These are phyloP conservation scores for Dioscorea zingiberensis DNA, from an alignment of 106 monocot species.

Conservation along the genomic window DNA sequence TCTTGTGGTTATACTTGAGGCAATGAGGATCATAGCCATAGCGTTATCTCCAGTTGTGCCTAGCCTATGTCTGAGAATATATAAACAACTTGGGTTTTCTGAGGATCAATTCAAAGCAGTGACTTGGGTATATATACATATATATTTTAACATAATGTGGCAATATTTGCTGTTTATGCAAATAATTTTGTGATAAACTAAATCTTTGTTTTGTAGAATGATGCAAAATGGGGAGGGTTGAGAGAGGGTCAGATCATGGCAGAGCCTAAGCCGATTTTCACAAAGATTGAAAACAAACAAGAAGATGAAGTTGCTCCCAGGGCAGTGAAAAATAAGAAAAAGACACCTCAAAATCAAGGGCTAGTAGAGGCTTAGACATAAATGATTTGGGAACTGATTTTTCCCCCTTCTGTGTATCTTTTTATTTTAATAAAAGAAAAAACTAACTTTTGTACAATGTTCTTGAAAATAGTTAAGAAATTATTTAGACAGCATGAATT, in stretches of 20 bases:
- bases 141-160: background rate
- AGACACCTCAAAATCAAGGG: constrained; percentile 29
- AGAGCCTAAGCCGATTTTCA: constrained; percentile 77
- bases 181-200: background rate
- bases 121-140: constrained; percentile 55
- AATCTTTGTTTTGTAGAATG: constrained; percentile 40
- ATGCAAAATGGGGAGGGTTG: constrained; percentile 87
- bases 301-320: constrained; percentile 26
- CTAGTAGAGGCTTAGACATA: constrained; percentile 53
- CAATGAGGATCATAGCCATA: constrained; percentile 83
- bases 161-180: background rate
- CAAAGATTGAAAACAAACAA: constrained; percentile 52
- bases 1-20: constrained; percentile 88
- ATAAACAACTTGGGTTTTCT: constrained; percentile 82
- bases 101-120: constrained; percentile 65
- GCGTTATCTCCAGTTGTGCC: constrained; percentile 86
- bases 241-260: constrained; percentile 74
- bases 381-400: background rate
- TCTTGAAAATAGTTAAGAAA: no score
- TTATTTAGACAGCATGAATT: no score
- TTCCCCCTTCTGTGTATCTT: no score
- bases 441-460: no score
- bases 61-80: constrained; percentile 66
- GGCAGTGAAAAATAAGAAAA: constrained; percentile 35
- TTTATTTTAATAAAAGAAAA: no score